A percentile compares a stretch with the other conserved stretches of the same genome.
Conservation (phyloP, 768 basidiomycete genomes). For the Obba rivulosa region DNA sequence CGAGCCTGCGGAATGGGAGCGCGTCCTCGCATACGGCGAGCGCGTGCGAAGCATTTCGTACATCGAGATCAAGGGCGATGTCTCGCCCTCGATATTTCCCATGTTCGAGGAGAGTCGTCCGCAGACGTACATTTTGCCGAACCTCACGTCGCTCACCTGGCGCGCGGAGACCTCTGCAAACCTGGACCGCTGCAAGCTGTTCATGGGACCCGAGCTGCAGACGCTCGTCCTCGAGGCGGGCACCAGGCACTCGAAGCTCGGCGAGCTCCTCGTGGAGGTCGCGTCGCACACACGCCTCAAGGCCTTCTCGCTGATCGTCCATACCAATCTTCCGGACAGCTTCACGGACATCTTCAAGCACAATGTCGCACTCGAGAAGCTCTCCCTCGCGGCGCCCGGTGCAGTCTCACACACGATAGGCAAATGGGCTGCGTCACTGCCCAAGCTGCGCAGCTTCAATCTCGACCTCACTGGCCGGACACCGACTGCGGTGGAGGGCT, state of each 20-base stretch:
- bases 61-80: slow-evolving; percentile 58
- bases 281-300: slow-evolving; percentile 57
- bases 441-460: slow-evolving; percentile 55
- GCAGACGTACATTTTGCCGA: slow-evolving; percentile 58
- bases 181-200: slow-evolving; percentile 58
- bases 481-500: slow-evolving; percentile 68
- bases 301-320: slow-evolving; percentile 66
- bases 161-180: slow-evolving; percentile 62
- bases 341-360: slow-evolving; percentile 61
- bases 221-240: slow-evolving; percentile 59
- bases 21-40: slow-evolving; percentile 59
- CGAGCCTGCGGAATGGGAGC: slow-evolving; percentile 64
- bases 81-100: slow-evolving; percentile 62
- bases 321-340: slow-evolving; percentile 63
- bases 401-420: slow-evolving; percentile 67
- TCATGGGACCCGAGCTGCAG: slow-evolving; percentile 61
- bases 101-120: slow-evolving; percentile 63
- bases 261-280: slow-evolving; percentile 58
- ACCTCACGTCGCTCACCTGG: slow-evolving; percentile 67
- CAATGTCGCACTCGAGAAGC: slow-evolving; percentile 55
- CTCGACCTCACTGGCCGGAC: slow-evolving; percentile 69
- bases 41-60: slow-evolving; percentile 67
- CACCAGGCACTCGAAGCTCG: slow-evolving; percentile 49
- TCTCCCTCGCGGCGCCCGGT: slow-evolving; percentile 69
- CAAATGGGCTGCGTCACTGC: slow-evolving; percentile 64